Evolutionary conservation across 495 filamentous ascomycete species (phyloP), one percentile per base, ranked within the genome.

Genomic region (Tuber magnatum): DNA sequence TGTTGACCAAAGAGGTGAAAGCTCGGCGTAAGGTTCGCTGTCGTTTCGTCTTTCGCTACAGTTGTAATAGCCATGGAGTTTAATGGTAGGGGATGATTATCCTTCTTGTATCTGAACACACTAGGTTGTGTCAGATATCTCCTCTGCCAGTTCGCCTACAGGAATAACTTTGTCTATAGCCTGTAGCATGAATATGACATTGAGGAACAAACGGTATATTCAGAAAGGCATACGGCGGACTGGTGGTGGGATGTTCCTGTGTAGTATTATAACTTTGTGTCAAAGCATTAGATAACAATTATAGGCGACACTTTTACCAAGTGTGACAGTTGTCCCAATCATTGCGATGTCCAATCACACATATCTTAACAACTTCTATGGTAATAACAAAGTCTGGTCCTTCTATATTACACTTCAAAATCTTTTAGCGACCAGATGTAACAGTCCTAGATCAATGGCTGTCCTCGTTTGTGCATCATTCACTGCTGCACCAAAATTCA

Each of bases 391-490:
- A 40, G 70, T 65, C 2, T 81, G 72, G 75, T 71, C 70, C 1
- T 28, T 80, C 32, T 76, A 81, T 69, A 61, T 81, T 8, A 78
- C 46, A 1, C 73, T 78, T 16, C 69, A 78, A 39, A 81, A 81
- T 69, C 74, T 76, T 22, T 38, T 28, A 18, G 71, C 75, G 0
- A 40, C 42, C 1, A 8, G 75, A 28, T 72, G 42, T 20, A 78
- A 73, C 24, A 78, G 48, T 41, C 69, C 43, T 10, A 43, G 41
- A 9, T 18, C 22, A n/a, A 68, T 74, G 38, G 69, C 70, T 2
- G 14, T 70, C 7, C 18, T 81, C 3, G 61, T 74, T 1, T 65
- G 80, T n/a, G 70, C 43, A 16, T 43, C 78, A 1, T 51, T 80
- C 24, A 75, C 75, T 6, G 46, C 74, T 40, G 56, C 61, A 10